phyloP scores from a whole-genome alignment of 139 green algal species.

The Asterochloris erici region DNA sequence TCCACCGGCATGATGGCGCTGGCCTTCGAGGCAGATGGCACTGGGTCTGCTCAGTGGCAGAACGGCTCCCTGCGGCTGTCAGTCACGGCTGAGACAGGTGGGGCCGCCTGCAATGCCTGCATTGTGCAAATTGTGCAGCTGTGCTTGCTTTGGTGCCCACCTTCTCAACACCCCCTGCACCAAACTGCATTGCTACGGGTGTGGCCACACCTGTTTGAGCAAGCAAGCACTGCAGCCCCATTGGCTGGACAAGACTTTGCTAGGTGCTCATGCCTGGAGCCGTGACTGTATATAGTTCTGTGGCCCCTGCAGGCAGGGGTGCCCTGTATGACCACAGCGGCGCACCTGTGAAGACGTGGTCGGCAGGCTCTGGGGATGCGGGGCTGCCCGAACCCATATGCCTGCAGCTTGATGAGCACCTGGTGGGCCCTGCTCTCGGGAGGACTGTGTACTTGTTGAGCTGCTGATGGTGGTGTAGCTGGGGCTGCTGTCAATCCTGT shows the following conservation, averaged over 20 bases:
- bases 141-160: no score
- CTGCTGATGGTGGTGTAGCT: neutral
- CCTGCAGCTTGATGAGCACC: slow-evolving; percentile 7
- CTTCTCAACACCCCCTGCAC: no score
- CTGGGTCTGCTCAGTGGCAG: slow-evolving; percentile 5
- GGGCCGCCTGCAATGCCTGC: neutral
- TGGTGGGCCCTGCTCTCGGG: neutral
- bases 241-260: neutral
- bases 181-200: no score
- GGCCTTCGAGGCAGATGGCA: slow-evolving; percentile 14
- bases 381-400: neutral
- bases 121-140: no score
- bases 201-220: no score
- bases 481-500: neutral
- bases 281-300: no score
- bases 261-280: no score
- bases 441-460: neutral
- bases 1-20: slow-evolving; percentile 6
- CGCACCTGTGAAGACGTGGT: no score
- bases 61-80: slow-evolving; percentile 14
- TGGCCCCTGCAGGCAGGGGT: no score
- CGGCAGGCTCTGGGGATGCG: neutral
- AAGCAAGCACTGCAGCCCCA: neutral
- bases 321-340: no score
- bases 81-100: slow-evolving; percentile 13